Percentiles rank a stretch among this genome's conserved stretches.
Evolutionary conservation across 1,139 yeast genomes (phyloP).

Genomic region (Sugiyamaella paludigena): DNA sequence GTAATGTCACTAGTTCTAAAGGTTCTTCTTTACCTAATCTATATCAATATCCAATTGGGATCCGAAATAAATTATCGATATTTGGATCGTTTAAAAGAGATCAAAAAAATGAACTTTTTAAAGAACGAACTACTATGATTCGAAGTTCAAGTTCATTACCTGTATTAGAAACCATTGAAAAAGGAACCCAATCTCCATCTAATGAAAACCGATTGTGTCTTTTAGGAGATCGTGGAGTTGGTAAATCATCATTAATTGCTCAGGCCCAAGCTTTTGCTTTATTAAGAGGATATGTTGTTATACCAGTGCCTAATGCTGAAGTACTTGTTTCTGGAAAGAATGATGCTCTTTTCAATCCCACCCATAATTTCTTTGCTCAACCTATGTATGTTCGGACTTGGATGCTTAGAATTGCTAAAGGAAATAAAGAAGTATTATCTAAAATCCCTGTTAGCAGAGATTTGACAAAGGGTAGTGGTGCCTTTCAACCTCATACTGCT

Average conservation of each 20-base stretch:
- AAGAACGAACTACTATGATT: constrained; percentile 46
- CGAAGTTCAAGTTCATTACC: constrained; percentile 37
- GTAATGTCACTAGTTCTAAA: constrained; percentile 13
- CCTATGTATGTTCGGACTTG: constrained; percentile 74
- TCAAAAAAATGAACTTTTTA: constrained; percentile 54
- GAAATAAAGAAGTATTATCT: constrained; percentile 53
- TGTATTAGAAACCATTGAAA: constrained; percentile 34
- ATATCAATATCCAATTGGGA: constrained; percentile 27
- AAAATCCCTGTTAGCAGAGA: constrained; percentile 39
- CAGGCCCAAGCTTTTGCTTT: constrained; percentile 67
- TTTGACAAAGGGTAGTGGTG: constrained; percentile 25
- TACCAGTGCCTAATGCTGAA: constrained; percentile 67
- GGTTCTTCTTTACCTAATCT: constrained; percentile 11
- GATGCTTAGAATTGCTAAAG: constrained; percentile 54
- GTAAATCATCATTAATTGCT: constrained; percentile 71
- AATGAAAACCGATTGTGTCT: constrained; percentile 53
- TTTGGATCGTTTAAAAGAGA: constrained; percentile 49
- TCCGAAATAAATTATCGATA: constrained; percentile 33
- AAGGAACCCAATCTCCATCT: constrained; percentile 31
- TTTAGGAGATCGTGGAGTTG: constrained; percentile 73
- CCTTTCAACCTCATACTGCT: constrained; percentile 37
- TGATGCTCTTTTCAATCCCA: constrained; percentile 60
- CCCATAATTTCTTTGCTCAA: constrained; percentile 58
- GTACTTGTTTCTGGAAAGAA: constrained; percentile 66
- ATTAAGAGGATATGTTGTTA: constrained; percentile 50